Evolutionary conservation across 1,284 basidiomycete genomes (phyloP).

Genomic region (Hortiboletus rubellus): DNA sequence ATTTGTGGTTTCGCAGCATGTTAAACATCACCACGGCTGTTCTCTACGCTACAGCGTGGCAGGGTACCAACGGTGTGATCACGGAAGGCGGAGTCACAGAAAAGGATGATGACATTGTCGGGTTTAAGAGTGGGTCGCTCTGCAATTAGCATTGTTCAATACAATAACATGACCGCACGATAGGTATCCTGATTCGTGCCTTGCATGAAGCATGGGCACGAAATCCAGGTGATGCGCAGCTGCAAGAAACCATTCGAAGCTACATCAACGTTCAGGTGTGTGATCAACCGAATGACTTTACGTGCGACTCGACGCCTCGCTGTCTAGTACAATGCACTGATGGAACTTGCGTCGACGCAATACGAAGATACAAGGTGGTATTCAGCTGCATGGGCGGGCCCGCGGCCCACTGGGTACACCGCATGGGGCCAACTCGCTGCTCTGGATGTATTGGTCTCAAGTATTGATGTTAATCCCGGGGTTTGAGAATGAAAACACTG

Average conservation of each 20-base stretch:
- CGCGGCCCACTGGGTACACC: conserved; percentile 3
- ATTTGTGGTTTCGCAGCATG: conserved; percentile 34
- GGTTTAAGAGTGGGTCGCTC: conserved; percentile 46
- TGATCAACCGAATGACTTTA: background rate
- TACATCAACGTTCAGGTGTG: conserved; percentile 52
- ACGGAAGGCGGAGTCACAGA: conserved; percentile 45
- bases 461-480: conserved; percentile 5
- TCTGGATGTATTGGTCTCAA: conserved; percentile 10
- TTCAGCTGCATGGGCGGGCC: conserved; percentile 9
- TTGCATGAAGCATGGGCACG: conserved; percentile 46
- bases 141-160: background rate
- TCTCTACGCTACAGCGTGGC: conserved; percentile 45
- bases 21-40: conserved; percentile 39
- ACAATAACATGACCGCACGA: background rate
- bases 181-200: conserved; percentile 49
- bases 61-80: conserved; percentile 48
- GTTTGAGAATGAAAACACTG: background rate
- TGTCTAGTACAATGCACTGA: conserved; percentile 3
- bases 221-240: conserved; percentile 36
- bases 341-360: conserved; percentile 10
- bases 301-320: background rate
- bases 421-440: conserved; percentile 12
- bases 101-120: conserved; percentile 46
- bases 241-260: conserved; percentile 44
- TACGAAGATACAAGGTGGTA: conserved; percentile 5